phyloP scores from a whole-genome alignment of 768 basidiomycete species.

The Termitomyces bulborhizus region DNA sequence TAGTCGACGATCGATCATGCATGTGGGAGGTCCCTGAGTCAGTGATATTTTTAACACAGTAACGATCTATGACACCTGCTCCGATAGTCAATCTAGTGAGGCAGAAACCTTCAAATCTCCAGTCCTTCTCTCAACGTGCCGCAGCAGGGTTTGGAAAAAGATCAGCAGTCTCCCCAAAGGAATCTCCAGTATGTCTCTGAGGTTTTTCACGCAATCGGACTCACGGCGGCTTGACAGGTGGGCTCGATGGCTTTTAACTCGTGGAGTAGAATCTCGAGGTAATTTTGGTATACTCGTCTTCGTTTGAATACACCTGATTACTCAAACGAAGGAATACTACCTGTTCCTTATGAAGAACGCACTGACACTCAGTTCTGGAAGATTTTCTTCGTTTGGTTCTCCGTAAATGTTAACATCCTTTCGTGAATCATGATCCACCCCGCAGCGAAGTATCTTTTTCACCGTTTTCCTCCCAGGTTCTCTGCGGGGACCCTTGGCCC shows the following conservation, averaged over 20 bases:
- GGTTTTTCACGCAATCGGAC: background rate
- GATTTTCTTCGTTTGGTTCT: constrained; percentile 75
- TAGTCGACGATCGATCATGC: no score
- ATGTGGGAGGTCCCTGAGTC: no score
- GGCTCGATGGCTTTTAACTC: constrained; percentile 14
- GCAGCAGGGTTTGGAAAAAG: background rate
- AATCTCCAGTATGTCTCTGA: background rate
- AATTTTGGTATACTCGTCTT: background rate
- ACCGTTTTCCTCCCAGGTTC: constrained; percentile 31
- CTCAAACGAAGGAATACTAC: constrained; percentile 39
- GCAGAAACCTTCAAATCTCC: background rate
- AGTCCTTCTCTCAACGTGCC: background rate
- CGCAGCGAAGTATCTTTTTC: background rate
- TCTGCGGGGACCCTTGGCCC: constrained; percentile 68
- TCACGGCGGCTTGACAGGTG: constrained; percentile 3
- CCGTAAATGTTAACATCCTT: constrained; percentile 66
- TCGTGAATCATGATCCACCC: constrained; percentile 24
- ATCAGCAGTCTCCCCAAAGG: background rate
- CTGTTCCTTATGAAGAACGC: constrained; percentile 49
- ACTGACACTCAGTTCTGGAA: constrained; percentile 58
- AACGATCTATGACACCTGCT: no score
- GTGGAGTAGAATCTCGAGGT: constrained; percentile 31
- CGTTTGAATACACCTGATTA: background rate
- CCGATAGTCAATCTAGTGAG: background rate
- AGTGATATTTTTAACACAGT: no score